Evolutionary conservation across 2,329 filamentous ascomycete genomes (phyloP).

Genomic region (Aaosphaeria pasadenensis): DNA sequence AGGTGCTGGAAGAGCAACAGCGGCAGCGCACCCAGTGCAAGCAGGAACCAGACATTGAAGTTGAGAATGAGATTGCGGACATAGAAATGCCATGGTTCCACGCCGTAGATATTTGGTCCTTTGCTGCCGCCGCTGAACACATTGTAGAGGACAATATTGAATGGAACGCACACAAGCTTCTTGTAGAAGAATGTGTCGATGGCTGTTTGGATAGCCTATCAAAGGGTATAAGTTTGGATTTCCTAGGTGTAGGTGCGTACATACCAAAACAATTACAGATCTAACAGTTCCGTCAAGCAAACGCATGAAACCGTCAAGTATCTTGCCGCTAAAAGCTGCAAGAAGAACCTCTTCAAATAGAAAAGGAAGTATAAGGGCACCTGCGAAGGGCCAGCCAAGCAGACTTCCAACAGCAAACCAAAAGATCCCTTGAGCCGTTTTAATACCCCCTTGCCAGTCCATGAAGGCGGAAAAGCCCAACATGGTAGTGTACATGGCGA

Average conservation of each 20-base stretch:
- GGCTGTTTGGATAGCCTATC: conserved; percentile 63
- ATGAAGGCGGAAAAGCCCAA: conserved; percentile 85
- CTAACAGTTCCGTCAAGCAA: conserved; percentile 66
- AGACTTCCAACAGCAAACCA: conserved; percentile 86
- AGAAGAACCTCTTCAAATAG: conserved; percentile 71
- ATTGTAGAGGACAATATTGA: conserved; percentile 96
- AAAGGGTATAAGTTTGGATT: neutral
- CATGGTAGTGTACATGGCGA: conserved; percentile 93
- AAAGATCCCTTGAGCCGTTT: conserved; percentile 78
- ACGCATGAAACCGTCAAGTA: conserved; percentile 59
- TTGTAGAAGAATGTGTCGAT: conserved; percentile 85
- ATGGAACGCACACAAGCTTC: conserved; percentile 71
- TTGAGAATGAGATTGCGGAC: conserved; percentile 86
- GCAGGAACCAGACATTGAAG: conserved; percentile 90
- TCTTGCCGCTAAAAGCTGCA: conserved; percentile 51
- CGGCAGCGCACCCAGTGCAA: conserved; percentile 73
- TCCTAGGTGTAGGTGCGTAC: conserved; percentile 23
- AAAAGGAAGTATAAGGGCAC: conserved; percentile 77
- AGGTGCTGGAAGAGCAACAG: conserved; percentile 72
- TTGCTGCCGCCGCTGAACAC: conserved; percentile 74
- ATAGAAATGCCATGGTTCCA: conserved; percentile 97
- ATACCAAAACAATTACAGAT: conserved; percentile 67
- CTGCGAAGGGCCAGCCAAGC: conserved; percentile 92
- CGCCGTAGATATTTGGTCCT: conserved; percentile 90
- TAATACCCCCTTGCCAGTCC: conserved; percentile 78